These are phyloP conservation scores for Candida manassasensis DNA, from an alignment of 805 yeast genomes.

Conservation along the genomic window DNA sequence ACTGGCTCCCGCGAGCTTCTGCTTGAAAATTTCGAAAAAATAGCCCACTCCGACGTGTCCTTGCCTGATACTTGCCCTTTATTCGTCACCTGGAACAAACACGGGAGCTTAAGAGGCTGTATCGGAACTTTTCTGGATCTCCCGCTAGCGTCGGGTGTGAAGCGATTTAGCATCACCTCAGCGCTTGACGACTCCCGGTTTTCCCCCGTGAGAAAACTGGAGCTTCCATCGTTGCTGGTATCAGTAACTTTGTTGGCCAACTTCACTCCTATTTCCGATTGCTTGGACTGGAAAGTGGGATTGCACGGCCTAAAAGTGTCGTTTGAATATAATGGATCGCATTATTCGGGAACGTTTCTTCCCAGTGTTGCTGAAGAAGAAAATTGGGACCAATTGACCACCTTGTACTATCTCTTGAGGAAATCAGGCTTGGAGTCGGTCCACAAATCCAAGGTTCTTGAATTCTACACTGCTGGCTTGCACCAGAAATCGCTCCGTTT, in stretches of 20 bases:
- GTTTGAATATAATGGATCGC: slow-evolving; percentile 37
- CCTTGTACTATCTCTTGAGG: slow-evolving; percentile 61
- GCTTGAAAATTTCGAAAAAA: slow-evolving; percentile 11
- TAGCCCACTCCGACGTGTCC: slow-evolving; percentile 8
- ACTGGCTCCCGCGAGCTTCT: slow-evolving; percentile 12
- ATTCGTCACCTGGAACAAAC: slow-evolving; percentile 83
- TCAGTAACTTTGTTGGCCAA: slow-evolving; percentile 63
- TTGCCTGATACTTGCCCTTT: slow-evolving; percentile 46
- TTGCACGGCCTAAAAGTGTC: slow-evolving; percentile 70
- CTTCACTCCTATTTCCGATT: slow-evolving; percentile 48
- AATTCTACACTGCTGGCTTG: slow-evolving; percentile 26
- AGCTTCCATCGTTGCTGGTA: slow-evolving; percentile 51
- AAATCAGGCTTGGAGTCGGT: slow-evolving; percentile 56
- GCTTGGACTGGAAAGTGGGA: slow-evolving; percentile 78
- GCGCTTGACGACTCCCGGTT: slow-evolving; percentile 82
- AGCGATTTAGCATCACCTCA: slow-evolving; percentile 51
- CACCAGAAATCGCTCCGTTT: slow-evolving; percentile 30
- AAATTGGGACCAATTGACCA: slow-evolving; percentile 70
- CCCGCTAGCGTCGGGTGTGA: slow-evolving; percentile 53
- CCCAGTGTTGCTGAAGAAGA: slow-evolving; percentile 91
- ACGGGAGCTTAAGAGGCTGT: slow-evolving; percentile 69
- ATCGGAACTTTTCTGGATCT: slow-evolving; percentile 78
- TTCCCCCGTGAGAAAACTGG: slow-evolving; percentile 52
- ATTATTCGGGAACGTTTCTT: slow-evolving; percentile 71
- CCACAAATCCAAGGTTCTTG: slow-evolving; percentile 12